These are phyloP conservation scores for Monascus purpureus DNA, from an alignment of 495 filamentous ascomycete species.

Conservation along the genomic window DNA sequence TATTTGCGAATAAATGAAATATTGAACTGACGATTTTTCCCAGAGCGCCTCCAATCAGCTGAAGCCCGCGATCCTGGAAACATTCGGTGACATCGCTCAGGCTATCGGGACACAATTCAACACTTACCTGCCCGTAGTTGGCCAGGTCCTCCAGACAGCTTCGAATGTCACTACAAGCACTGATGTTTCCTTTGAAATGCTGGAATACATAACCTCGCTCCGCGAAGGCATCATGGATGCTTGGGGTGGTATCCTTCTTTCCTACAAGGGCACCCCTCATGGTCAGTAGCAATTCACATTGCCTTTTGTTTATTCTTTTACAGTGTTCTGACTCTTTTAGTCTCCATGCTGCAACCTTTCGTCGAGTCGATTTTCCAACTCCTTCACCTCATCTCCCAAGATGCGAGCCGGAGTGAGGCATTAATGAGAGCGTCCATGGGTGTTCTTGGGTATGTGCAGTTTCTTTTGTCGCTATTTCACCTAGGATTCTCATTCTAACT, in stretches of 20 bases:
- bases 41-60: conserved; percentile 74
- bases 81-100: conserved; percentile 94
- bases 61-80: conserved; percentile 94
- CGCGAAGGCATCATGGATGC: conserved; percentile 98
- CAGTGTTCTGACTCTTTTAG: conserved; percentile 22
- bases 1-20: too few relatives aligned
- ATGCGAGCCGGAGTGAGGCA: conserved; percentile 77
- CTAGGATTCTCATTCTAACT: conserved; percentile 17
- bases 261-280: conserved; percentile 58
- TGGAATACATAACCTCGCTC: conserved; percentile 87
- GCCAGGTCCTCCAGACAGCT: conserved; percentile 85
- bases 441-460: conserved; percentile 68
- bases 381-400: conserved; percentile 65
- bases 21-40: conserved; percentile 25
- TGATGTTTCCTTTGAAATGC: conserved; percentile 74
- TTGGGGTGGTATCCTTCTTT: conserved; percentile 89
- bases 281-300: conserved; percentile 16
- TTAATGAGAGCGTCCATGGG: conserved; percentile 89
- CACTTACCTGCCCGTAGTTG: conserved; percentile 82
- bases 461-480: not conserved
- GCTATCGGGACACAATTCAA: conserved; percentile 89
- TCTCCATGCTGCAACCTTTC: conserved; percentile 55
- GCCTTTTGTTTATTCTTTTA: not conserved
- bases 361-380: conserved; percentile 82
- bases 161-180: conserved; percentile 57